These are phyloP conservation scores for Prunus dulcis DNA, from an alignment of 306 rosid genomes.

Conservation along the genomic window DNA sequence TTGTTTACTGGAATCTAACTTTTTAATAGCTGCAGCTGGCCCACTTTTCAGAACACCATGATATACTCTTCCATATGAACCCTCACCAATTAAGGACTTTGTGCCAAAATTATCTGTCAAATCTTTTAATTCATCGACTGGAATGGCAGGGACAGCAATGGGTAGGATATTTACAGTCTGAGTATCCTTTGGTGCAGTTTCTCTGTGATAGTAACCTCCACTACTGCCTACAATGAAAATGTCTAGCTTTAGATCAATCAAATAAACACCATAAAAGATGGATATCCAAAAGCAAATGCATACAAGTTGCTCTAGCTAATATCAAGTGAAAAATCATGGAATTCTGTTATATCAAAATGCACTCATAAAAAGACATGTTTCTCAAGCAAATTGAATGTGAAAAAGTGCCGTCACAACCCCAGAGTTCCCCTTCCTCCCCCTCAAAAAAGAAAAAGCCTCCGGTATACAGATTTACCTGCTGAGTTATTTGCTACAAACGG, in stretches of 20 bases:
- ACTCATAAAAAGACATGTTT: background rate
- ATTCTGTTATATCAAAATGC: background rate
- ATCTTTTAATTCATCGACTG: constrained; percentile 64
- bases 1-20: constrained; percentile 67
- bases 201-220: constrained; percentile 36
- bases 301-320: background rate
- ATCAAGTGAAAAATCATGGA: background rate
- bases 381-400: background rate
- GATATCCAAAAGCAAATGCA: background rate
- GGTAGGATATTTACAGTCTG: constrained; percentile 47
- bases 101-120: constrained; percentile 66
- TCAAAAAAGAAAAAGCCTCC: background rate
- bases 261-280: constrained; percentile 8
- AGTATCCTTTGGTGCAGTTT: constrained; percentile 32
- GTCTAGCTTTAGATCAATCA: constrained; percentile 2
- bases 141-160: constrained; percentile 57
- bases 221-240: constrained; percentile 36
- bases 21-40: constrained; percentile 64
- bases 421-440: background rate
- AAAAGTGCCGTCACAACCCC: no score
- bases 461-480: constrained; percentile 32
- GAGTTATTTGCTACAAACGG: constrained; percentile 30
- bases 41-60: constrained; percentile 48
- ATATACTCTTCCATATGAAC: constrained; percentile 78
- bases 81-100: constrained; percentile 72